Conservation (phyloP, 2,329 filamentous ascomycete species). For the Tolypocladium endophyticum region DNA sequence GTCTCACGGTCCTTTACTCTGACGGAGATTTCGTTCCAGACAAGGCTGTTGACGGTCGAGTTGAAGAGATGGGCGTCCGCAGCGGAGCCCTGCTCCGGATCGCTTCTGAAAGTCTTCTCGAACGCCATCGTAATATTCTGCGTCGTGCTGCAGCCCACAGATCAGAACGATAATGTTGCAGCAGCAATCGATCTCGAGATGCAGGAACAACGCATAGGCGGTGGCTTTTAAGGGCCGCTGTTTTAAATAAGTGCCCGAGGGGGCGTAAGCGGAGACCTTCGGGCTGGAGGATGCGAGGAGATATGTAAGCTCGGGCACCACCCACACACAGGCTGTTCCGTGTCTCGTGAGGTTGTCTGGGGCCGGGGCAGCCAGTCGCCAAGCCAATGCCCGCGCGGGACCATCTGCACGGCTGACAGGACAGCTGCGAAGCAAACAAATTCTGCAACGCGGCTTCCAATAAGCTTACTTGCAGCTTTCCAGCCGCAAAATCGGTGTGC, state of each 20-base stretch:
- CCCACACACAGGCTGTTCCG: not conserved
- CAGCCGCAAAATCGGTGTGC: not conserved
- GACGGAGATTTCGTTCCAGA: conserved; percentile 58
- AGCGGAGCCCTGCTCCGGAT: not conserved
- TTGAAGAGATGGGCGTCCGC: conserved; percentile 45
- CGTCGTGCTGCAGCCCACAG: not conserved
- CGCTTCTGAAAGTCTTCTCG: not conserved
- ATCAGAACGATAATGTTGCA: not conserved
- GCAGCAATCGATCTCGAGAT: not conserved
- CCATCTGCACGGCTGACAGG: not conserved
- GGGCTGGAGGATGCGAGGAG: not conserved
- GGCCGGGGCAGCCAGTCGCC: not conserved
- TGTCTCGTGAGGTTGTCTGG: not conserved
- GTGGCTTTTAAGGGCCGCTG: not conserved
- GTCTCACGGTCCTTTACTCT: conserved; percentile 62
- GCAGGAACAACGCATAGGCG: not conserved
- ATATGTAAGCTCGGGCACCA: not conserved
- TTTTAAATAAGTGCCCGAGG: not conserved
- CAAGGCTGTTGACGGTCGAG: conserved; percentile 50
- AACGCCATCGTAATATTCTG: not conserved
- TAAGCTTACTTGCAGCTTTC: not conserved
- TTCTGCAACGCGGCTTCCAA: not conserved
- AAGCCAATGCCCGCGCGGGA: not conserved
- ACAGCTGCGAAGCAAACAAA: not conserved
- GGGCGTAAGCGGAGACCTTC: not conserved